Evolutionary conservation across 2,329 filamentous ascomycete genomes (phyloP).

Genomic region (Ceratocystis alfenasii): DNA sequence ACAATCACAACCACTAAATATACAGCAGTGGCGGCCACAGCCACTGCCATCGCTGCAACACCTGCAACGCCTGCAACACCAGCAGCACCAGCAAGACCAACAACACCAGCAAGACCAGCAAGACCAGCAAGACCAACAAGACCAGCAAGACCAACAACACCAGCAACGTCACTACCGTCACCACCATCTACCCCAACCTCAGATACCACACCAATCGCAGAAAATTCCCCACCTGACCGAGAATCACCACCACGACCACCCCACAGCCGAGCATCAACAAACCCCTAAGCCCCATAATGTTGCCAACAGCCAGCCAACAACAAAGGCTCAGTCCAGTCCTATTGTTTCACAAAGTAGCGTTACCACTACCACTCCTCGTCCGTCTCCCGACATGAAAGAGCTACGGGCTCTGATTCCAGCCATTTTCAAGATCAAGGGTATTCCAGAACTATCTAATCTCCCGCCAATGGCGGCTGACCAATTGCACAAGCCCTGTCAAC

Average conservation of each 20-base stretch:
- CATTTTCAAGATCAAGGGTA: constrained; percentile 11
- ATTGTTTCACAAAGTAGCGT: background rate
- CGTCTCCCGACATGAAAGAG: constrained; percentile 1
- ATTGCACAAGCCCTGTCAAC: background rate
- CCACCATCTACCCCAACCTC: background rate
- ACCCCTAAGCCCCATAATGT: background rate
- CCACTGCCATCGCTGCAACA: too few species aligned
- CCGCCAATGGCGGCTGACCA: background rate
- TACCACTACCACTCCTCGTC: background rate
- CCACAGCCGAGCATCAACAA: background rate
- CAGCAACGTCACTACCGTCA: too few species aligned
- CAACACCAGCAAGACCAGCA: too few species aligned
- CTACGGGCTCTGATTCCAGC: constrained; percentile 12
- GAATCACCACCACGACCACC: background rate
- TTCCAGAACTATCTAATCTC: background rate
- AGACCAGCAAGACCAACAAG: too few species aligned
- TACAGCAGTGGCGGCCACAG: too few species aligned
- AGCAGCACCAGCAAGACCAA: too few species aligned
- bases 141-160: too few species aligned
- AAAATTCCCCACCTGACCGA: background rate
- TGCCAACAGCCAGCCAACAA: background rate
- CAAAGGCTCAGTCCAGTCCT: background rate
- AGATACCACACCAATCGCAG: background rate
- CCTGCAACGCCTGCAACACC: too few species aligned
- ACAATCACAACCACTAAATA: too few species aligned